phyloP scores from a whole-genome alignment of 2,329 filamentous ascomycete species.

The Aspergillus niger region DNA sequence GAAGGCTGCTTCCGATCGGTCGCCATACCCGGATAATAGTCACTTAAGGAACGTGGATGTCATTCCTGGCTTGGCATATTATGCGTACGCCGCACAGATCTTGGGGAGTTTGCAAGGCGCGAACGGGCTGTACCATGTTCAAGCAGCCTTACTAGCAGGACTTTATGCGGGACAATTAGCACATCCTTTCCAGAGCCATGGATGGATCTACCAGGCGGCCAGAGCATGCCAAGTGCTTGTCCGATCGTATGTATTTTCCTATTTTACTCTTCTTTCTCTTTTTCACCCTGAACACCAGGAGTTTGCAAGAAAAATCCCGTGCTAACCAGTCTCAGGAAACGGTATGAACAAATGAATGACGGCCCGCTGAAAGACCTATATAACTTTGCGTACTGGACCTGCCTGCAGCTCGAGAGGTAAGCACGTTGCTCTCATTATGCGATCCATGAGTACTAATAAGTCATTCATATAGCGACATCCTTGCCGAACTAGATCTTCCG shows the following conservation, averaged over 20 bases:
- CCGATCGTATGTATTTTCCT: slow-evolving; percentile 57
- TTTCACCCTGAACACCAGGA: background rate
- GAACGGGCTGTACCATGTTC: slow-evolving; percentile 78
- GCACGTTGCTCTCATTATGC: slow-evolving; percentile 14
- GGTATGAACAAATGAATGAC: slow-evolving; percentile 36
- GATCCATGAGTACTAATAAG: background rate
- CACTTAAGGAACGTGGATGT: slow-evolving; percentile 71
- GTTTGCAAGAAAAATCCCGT: background rate
- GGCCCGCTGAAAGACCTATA: slow-evolving; percentile 59
- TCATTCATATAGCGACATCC: slow-evolving; percentile 67
- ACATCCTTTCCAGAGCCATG: slow-evolving; percentile 82
- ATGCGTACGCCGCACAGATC: slow-evolving; percentile 82
- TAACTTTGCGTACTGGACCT: slow-evolving; percentile 86
- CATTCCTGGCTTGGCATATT: slow-evolving; percentile 88
- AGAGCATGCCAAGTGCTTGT: slow-evolving; percentile 70
- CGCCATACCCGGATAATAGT: slow-evolving; percentile 21
- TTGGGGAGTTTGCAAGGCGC: slow-evolving; percentile 78
- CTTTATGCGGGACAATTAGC: slow-evolving; percentile 88
- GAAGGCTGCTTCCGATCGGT: slow-evolving; percentile 19
- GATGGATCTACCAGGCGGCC: slow-evolving; percentile 65
- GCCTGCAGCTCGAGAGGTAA: slow-evolving; percentile 85
- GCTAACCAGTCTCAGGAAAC: slow-evolving; percentile 29
- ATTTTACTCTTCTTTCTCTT: no score
- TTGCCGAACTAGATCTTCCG: slow-evolving; percentile 76
- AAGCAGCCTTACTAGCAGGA: slow-evolving; percentile 80